Conservation (phyloP, 805 yeast genomes). For the Helenozyma rhizophorensis region DNA sequence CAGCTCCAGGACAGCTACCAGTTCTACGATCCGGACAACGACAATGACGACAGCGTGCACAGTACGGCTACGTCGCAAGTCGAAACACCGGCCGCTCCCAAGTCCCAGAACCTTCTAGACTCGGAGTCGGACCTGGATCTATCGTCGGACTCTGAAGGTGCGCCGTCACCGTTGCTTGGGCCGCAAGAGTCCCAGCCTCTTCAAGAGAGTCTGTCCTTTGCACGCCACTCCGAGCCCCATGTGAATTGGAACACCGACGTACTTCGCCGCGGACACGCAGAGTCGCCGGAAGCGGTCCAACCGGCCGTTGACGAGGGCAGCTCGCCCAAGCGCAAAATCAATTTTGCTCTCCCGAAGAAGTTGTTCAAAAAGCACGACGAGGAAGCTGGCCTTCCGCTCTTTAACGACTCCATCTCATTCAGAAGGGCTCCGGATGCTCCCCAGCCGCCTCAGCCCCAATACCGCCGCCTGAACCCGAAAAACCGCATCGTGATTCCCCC, state of each 20-base stretch:
- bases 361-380: not conserved
- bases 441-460: not conserved
- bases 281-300: not conserved
- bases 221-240: not conserved
- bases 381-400: conserved; percentile 4
- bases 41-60: conserved; percentile 4
- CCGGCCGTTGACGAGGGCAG: too few species aligned
- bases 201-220: not conserved
- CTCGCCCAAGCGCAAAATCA: conserved; percentile 4
- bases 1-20: conserved; percentile 36
- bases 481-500: conserved; percentile 32
- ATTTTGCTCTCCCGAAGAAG: conserved; percentile 10
- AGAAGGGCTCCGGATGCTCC: not conserved
- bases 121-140: conserved; percentile 31
- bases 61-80: not conserved
- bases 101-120: not conserved
- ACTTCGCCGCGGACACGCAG: not conserved
- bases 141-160: conserved; percentile 23
- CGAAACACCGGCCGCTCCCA: not conserved
- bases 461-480: conserved; percentile 2
- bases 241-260: not conserved
- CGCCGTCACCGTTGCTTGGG: conserved; percentile 14
- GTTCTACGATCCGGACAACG: conserved; percentile 32
- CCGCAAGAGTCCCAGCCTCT: too few species aligned
- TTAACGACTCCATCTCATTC: conserved; percentile 2